Base-by-base conservation (phyloP, 176 grass and related monocot species). In the Triticum urartu region DNA sequence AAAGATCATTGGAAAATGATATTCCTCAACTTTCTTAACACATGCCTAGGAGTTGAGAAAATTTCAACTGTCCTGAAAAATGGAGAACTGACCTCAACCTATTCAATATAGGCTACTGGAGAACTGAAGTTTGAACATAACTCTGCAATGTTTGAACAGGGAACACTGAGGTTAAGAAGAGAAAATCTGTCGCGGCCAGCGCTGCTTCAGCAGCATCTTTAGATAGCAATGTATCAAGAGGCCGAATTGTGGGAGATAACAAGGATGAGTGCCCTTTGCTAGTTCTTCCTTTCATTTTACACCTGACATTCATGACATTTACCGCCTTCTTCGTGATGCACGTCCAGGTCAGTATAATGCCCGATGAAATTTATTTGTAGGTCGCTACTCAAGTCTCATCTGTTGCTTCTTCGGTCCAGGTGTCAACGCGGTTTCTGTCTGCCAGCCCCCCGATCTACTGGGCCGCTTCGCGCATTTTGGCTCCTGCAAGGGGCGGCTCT, bases 271-370 rank as follows among this genome's bases (percentile, higher is more conserved):
- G 71, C 62, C 77, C 90, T 39, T 68, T 98, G 65, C 30, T 94
- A 25, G 38, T 92, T 84, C 75, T 95, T 88, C 97, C 97, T 85
- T 95, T 95, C 36, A 68, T 95, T 91, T 78, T 98, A 67, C 97
- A 95, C 83, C 85, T 98, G 68, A 77, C 85, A 3, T 92, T 98
- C 78, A 89, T 95, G 94, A 87, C 83, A 84, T 94, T 91, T 64
- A 94, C 85, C 0, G 92, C 97, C 24, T 94, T 94, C 61, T 98
- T 95, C 25, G 66, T 98, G 71, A 98, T 98, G 93, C 93, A 98
- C 30, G 92, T 98, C 50, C 92, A 98, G 92, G 97, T 98, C 56
- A 91, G 79, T 66, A 61, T 88, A 18, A 79, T 69, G 78, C 9
- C 56, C 18, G 65, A 79, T 7, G 7, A 1, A 59, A 11, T 22